Conservation (phyloP, 805 yeast species). For the Yarrowia sp. region DNA sequence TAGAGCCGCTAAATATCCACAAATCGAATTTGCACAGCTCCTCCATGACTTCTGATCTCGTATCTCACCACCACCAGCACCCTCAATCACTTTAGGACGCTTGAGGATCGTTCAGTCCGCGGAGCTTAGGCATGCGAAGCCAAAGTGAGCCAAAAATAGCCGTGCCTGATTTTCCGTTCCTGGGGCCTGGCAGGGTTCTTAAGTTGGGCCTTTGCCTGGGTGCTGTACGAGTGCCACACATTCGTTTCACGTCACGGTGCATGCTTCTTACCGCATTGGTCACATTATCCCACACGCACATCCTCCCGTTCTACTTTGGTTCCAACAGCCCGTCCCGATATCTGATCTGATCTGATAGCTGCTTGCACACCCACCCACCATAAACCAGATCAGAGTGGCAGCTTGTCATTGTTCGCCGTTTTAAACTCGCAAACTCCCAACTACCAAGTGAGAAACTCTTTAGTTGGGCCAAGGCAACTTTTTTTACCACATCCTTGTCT, state of each 20-base stretch:
- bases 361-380: neutral
- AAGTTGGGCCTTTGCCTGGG: conserved; percentile 1
- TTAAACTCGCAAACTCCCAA: conserved; percentile 31
- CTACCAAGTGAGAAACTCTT: conserved; percentile 2
- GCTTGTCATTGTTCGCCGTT: neutral
- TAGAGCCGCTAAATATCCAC: too few species aligned
- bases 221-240: neutral
- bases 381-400: neutral
- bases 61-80: too few species aligned
- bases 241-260: neutral
- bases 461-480: neutral
- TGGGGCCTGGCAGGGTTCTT: conserved; percentile 31
- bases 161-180: conserved; percentile 23
- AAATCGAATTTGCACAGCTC: too few species aligned
- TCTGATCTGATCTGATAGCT: too few species aligned
- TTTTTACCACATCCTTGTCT: conserved; percentile 1
- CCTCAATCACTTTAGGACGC: too few species aligned
- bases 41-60: too few species aligned
- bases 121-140: conserved; percentile 24
- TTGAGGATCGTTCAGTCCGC: neutral
- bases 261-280: neutral
- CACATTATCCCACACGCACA: too few species aligned
- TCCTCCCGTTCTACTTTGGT: too few species aligned
- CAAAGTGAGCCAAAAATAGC: conserved; percentile 27
- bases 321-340: too few species aligned